A percentile compares a stretch with the other conserved stretches of the same genome.
These are phyloP conservation scores for Candida nemodendra DNA, from an alignment of 805 yeast genomes.

Conservation along the genomic window DNA sequence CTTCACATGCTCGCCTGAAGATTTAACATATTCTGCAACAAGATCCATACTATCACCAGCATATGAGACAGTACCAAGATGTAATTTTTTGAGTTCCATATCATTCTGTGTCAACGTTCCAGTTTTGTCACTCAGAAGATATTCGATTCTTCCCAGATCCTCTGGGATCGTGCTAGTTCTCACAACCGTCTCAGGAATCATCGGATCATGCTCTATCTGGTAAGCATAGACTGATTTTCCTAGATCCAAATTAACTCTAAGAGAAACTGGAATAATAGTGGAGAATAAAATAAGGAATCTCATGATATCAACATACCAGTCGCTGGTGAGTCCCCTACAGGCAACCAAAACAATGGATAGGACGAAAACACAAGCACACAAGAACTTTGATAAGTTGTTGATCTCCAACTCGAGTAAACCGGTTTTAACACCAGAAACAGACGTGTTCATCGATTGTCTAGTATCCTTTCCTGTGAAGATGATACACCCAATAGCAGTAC, in stretches of 20 bases:
- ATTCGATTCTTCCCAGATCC: constrained; percentile 94
- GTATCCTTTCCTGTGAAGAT: constrained; percentile 92
- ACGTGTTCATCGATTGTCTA: constrained; percentile 91
- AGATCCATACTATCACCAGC: constrained; percentile 91
- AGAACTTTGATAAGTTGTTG: constrained; percentile 79
- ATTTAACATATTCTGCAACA: constrained; percentile 62
- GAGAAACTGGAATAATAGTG: constrained; percentile 92
- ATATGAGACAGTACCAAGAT: constrained; percentile 88
- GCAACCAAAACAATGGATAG: constrained; percentile 77
- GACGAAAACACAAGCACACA: constrained; percentile 82
- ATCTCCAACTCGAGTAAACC: constrained; percentile 91
- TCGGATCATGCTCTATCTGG: constrained; percentile 84
- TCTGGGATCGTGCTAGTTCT: constrained; percentile 98
- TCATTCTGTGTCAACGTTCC: constrained; percentile 98
- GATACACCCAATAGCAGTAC: constrained; percentile 84
- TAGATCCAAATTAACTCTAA: constrained; percentile 90
- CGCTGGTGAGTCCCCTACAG: constrained; percentile 65
- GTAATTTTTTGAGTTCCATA: constrained; percentile 93
- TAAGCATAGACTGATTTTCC: constrained; percentile 96
- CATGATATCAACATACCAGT: constrained; percentile 91
- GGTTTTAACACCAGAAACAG: constrained; percentile 80
- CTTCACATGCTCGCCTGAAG: constrained; percentile 32
- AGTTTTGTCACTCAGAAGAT: constrained; percentile 88
- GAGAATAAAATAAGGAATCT: constrained; percentile 89
- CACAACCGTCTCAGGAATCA: constrained; percentile 85